Percentiles rank a stretch among this genome's conserved stretches.
These are phyloP conservation scores for Phytomonas serpens DNA, from an alignment of 208 protist genomes.

Conservation along the genomic window DNA sequence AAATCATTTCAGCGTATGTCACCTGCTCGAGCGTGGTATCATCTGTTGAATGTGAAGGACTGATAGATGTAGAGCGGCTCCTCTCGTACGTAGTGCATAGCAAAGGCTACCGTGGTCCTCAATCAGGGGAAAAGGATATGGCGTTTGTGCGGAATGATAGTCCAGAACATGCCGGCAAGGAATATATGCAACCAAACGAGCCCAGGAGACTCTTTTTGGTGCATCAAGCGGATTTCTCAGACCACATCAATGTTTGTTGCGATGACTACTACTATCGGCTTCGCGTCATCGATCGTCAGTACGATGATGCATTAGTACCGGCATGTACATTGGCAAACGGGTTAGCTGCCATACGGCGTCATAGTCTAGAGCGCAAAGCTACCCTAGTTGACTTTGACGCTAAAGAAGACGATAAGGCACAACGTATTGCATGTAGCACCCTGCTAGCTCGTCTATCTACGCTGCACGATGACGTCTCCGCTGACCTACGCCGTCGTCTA, in stretches of 20 bases:
- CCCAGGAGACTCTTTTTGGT: neutral
- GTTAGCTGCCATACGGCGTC: conserved; percentile 17
- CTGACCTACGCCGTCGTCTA: conserved; percentile 58
- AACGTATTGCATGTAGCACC: conserved; percentile 16
- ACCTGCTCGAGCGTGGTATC: neutral
- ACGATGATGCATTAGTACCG: conserved; percentile 13
- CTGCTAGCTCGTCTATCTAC: conserved; percentile 42
- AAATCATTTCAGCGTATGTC: conserved; percentile 7
- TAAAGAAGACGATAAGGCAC: conserved; percentile 7
- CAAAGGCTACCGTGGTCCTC: conserved; percentile 9
- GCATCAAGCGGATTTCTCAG: neutral
- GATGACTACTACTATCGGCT: conserved; percentile 64
- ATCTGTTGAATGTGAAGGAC: neutral
- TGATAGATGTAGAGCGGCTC: neutral
- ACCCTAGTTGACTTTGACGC: conserved; percentile 6
- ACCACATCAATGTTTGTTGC: conserved; percentile 72
- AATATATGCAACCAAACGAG: neutral
- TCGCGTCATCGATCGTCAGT: conserved; percentile 35
- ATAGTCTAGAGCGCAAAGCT: conserved; percentile 5
- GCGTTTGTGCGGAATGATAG: neutral
- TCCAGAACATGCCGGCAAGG: neutral
- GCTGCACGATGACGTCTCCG: conserved; percentile 26
- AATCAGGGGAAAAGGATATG: neutral
- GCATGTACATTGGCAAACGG: conserved; percentile 14
- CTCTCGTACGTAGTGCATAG: conserved; percentile 1